Base-by-base conservation (phyloP, 1,139 yeast species). In the Blastobotrys persicus region DNA sequence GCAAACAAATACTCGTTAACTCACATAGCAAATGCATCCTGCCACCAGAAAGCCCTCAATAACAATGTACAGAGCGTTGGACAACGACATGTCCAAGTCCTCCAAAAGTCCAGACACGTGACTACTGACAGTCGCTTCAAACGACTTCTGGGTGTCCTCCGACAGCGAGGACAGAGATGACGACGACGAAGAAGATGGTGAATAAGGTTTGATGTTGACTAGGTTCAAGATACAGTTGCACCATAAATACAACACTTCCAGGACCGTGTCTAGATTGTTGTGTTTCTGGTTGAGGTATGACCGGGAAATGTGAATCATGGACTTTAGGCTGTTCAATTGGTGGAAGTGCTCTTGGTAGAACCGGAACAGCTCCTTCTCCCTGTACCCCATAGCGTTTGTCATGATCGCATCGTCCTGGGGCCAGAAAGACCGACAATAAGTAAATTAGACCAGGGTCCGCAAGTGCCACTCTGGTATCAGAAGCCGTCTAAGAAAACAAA, bases 11-110 rank as follows among this genome's bases (percentile, higher is more conserved):
- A n/a, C n/a, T n/a, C n/a, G n/a, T n/a, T n/a, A n/a, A 58, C 62
- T 38, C 50, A 60, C 64, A 43, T 56, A 56, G 12, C 63, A 61
- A 40, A 61, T 54, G 40, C 61, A 59, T 1, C 63, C 63, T 3
- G 62, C 61, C 4, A 59, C 55, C 20, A 59, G 51, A 50, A 60
- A 59, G n/a, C 64, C 62, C 41, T 61, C 62, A 6, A 61, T 47
- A 2, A 52, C 49, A 2, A 44, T 32, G 18, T 48, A 49, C n/a
- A 44, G 41, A 2, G 37, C 18, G 23, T 42, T 42, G 13, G 26
- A 13, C 14, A 38, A 33, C 18, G 53, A 46, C 5, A 6, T 9
- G 28, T 19, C 17, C 9, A 28, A 23, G 28, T 37, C 41, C 14
- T 37, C 19, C 28, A 37, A n/a, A 4, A 50, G 46, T 12, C 48